Evolutionary conservation across 2,329 filamentous ascomycete species (phyloP).

Genomic region (Knufia petricola): DNA sequence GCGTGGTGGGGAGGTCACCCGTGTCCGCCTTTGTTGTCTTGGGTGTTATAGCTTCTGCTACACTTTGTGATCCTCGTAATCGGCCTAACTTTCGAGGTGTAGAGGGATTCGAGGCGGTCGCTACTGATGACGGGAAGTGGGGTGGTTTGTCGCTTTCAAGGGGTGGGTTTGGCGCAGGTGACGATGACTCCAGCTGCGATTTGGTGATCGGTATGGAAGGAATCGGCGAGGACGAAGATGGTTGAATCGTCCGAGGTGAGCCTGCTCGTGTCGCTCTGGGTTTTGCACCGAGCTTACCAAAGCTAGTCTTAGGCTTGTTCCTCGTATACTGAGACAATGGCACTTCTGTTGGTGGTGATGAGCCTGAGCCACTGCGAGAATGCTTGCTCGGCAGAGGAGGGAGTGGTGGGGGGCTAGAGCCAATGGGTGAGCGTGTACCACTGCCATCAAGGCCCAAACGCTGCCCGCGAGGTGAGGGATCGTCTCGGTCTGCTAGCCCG

Average conservation of each 20-base stretch:
- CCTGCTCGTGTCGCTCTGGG: neutral
- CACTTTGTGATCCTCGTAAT: slow-evolving; percentile 8
- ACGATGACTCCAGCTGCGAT: slow-evolving; percentile 3
- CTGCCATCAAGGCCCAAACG: slow-evolving; percentile 11
- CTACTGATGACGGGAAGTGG: neutral
- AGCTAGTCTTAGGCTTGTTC: slow-evolving; percentile 8
- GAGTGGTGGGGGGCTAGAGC: neutral
- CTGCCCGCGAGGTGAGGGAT: too few relatives aligned
- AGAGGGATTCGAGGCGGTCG: neutral
- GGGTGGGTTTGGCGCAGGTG: slow-evolving; percentile 12
- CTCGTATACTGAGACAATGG: slow-evolving; percentile 1
- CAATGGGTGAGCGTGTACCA: neutral
- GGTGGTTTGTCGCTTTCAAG: slow-evolving; percentile 6
- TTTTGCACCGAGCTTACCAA: slow-evolving; percentile 16
- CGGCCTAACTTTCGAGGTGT: slow-evolving; percentile 5
- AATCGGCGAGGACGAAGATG: slow-evolving; percentile 17
- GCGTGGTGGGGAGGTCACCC: slow-evolving; percentile 6
- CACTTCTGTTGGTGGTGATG: slow-evolving; percentile 16
- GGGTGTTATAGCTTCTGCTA: slow-evolving; percentile 11
- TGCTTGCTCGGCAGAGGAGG: slow-evolving; percentile 9
- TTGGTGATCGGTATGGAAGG: neutral
- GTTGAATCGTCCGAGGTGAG: neutral
- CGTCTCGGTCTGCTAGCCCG: slow-evolving; percentile 2
- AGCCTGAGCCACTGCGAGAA: slow-evolving; percentile 29
- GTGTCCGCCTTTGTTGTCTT: neutral